phyloP scores from a whole-genome alignment of 176 grass and related monocot genomes.

The Puccinellia tenuiflora region DNA sequence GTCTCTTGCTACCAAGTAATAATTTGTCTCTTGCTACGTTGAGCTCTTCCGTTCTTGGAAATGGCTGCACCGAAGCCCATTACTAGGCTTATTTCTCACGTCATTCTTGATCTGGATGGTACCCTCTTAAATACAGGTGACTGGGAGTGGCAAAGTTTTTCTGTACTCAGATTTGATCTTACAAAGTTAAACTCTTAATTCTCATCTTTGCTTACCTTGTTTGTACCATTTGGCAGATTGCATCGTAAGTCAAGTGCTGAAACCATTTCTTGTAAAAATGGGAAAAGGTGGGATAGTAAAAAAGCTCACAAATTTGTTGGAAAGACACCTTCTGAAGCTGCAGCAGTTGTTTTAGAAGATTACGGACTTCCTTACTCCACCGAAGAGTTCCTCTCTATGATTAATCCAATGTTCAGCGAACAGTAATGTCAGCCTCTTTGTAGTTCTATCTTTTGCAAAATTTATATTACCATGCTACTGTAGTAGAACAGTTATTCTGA shows the following conservation, averaged over 20 bases:
- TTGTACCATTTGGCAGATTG: constrained; percentile 56
- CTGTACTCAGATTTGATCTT: not conserved
- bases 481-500: not conserved
- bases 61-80: constrained; percentile 61
- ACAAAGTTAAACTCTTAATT: not conserved
- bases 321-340: constrained; percentile 76
- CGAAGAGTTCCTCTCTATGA: constrained; percentile 72
- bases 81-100: constrained; percentile 56
- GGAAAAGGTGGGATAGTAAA: constrained; percentile 77
- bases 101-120: constrained; percentile 95
- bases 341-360: constrained; percentile 63
- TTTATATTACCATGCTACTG: not conserved
- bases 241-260: constrained; percentile 61
- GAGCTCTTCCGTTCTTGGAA: constrained; percentile 24
- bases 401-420: constrained; percentile 68
- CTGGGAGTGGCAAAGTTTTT: not conserved
- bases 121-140: constrained; percentile 95
- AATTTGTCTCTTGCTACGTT: constrained; percentile 23
- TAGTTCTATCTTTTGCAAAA: constrained; percentile 21
- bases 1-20: no score
- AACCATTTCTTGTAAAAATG: constrained; percentile 64
- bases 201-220: constrained; percentile 3
- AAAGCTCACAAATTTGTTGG: constrained; percentile 71
- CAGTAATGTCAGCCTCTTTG: constrained; percentile 48
- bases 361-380: constrained; percentile 74